Evolutionary conservation across 768 basidiomycete species (phyloP).

Genomic region (Royoungia palumana): DNA sequence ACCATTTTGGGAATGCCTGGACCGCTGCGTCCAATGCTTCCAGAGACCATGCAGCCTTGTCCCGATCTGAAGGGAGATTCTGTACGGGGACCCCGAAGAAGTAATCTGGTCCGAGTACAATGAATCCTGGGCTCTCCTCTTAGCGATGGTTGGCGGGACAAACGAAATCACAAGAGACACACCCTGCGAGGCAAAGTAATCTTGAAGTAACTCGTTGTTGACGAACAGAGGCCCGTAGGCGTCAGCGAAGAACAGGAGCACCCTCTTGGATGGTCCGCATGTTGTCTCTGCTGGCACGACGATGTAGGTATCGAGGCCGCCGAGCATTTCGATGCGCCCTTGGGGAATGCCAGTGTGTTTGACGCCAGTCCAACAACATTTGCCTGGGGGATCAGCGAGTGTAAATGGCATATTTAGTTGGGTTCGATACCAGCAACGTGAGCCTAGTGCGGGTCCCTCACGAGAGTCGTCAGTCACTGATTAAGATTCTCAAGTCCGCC

Average conservation of each 20-base stretch:
- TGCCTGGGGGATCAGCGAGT: slow-evolving; percentile 41
- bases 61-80: slow-evolving; percentile 31
- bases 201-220: slow-evolving; percentile 57
- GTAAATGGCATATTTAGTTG: slow-evolving; percentile 1
- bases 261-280: slow-evolving; percentile 32
- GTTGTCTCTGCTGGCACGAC: slow-evolving; percentile 37
- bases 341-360: slow-evolving; percentile 47
- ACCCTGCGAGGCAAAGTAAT: slow-evolving; percentile 60
- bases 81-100: slow-evolving; percentile 53
- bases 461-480: too few relatives aligned
- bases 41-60: slow-evolving; percentile 43
- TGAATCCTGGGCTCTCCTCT: slow-evolving; percentile 41
- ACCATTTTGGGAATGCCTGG: slow-evolving; percentile 46
- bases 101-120: slow-evolving; percentile 58
- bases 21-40: slow-evolving; percentile 35
- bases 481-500: too few relatives aligned
- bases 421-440: background rate
- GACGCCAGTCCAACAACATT: slow-evolving; percentile 49
- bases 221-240: slow-evolving; percentile 53
- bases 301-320: slow-evolving; percentile 50
- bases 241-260: slow-evolving; percentile 56
- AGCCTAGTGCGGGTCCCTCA: too few relatives aligned
- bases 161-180: background rate
- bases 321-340: slow-evolving; percentile 44
- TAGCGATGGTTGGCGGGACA: background rate